Percentiles rank a stretch among this genome's conserved stretches.
These are phyloP conservation scores for Daldinia caldariorum DNA, from an alignment of 495 filamentous ascomycete species.

Conservation along the genomic window DNA sequence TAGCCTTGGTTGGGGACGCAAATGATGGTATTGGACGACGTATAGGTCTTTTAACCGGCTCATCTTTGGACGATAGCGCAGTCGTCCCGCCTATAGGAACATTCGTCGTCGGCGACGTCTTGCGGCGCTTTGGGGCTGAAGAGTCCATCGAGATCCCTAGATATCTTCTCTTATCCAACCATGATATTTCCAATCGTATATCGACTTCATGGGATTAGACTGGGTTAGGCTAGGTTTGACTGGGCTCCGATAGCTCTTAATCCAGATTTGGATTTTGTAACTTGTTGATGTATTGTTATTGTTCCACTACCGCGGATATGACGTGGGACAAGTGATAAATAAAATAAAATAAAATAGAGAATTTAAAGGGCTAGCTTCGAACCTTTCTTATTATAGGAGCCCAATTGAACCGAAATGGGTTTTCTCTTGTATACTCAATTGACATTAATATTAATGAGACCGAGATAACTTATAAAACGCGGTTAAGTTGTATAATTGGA, in stretches of 20 bases:
- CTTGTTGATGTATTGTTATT: constrained; percentile 14
- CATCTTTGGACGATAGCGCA: constrained; percentile 41
- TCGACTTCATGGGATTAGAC: constrained; percentile 17
- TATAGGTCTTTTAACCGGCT: constrained; percentile 26
- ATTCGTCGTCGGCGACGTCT: constrained; percentile 60
- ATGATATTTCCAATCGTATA: constrained; percentile 24
- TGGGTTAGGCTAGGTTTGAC: not conserved
- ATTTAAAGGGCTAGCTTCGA: constrained; percentile 3
- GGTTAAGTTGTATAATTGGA: constrained; percentile 21
- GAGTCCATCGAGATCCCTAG: constrained; percentile 55
- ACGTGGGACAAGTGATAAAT: not conserved
- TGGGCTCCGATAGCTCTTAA: not conserved
- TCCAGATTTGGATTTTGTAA: not conserved
- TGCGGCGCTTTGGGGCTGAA: constrained; percentile 71
- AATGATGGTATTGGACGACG: constrained; percentile 63
- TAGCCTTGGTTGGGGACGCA: constrained; percentile 72
- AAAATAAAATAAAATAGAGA: constrained; percentile 3
- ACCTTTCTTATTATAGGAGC: not conserved
- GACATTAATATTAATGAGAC: constrained; percentile 11
- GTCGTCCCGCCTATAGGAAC: constrained; percentile 31
- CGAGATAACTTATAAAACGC: constrained; percentile 22
- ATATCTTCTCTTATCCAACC: constrained; percentile 18
- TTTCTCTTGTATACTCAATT: constrained; percentile 5
- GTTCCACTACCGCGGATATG: constrained; percentile 9
- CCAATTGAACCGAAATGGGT: constrained; percentile 16